A percentile compares a stretch with the other conserved stretches of the same genome.
phyloP scores from a whole-genome alignment of 768 basidiomycete genomes.

The Galerina marginata region DNA sequence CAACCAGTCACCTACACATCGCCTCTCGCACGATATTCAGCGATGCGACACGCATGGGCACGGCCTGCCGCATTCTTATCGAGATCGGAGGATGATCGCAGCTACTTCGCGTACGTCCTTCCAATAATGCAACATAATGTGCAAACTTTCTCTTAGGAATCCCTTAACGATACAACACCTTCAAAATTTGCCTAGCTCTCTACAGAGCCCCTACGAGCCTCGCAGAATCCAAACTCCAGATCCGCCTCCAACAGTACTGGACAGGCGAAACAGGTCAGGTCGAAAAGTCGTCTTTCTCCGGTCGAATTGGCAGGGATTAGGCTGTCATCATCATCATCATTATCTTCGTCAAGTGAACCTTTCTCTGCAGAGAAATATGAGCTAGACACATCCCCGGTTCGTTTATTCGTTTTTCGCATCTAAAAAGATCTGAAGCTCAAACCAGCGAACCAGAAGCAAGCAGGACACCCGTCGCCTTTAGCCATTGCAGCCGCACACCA shows the following conservation, averaged over 20 bases:
- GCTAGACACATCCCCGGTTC: neutral
- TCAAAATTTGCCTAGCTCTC: constrained; percentile 32
- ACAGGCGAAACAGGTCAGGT: constrained; percentile 26
- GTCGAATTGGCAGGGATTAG: constrained; percentile 34
- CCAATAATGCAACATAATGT: neutral
- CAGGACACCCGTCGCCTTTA: constrained; percentile 28
- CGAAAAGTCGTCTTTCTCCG: constrained; percentile 31
- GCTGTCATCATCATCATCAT: neutral
- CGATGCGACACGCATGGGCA: constrained; percentile 40
- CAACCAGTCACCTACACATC: constrained; percentile 41
- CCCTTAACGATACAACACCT: neutral
- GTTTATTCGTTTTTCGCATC: too few relatives aligned
- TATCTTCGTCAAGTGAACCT: neutral
- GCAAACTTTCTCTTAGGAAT: neutral
- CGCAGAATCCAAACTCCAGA: constrained; percentile 34
- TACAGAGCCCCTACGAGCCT: constrained; percentile 35
- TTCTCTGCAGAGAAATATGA: neutral
- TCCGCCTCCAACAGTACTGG: constrained; percentile 32
- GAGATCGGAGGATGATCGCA: constrained; percentile 38
- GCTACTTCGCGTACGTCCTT: constrained; percentile 29
- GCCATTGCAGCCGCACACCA: constrained; percentile 56
- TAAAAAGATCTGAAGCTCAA: neutral
- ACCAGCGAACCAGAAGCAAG: neutral
- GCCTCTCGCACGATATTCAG: constrained; percentile 36
- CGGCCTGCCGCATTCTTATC: constrained; percentile 40